Conservation (phyloP, 2,329 filamentous ascomycete genomes). For the Calonectria leucothoes region DNA sequence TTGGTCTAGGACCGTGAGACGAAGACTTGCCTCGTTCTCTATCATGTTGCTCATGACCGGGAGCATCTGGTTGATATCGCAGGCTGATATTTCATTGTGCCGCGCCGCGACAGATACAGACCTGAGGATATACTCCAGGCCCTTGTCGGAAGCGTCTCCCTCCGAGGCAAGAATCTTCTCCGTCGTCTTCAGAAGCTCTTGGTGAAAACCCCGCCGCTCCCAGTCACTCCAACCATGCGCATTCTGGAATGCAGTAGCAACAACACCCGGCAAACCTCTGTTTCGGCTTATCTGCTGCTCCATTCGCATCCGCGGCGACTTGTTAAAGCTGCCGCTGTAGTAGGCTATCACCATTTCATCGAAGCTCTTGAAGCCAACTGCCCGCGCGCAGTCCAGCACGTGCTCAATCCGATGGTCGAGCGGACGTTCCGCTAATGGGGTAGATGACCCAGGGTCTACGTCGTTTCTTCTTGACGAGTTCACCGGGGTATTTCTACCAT, state of each 20-base stretch:
- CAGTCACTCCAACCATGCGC: slow-evolving; percentile 14
- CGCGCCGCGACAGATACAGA: neutral
- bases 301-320: neutral
- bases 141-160: neutral
- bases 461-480: neutral
- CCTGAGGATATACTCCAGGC: neutral
- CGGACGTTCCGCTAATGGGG: neutral
- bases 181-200: slow-evolving; percentile 13
- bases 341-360: slow-evolving; percentile 10
- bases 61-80: neutral
- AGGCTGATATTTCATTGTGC: neutral
- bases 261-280: neutral
- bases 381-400: slow-evolving; percentile 4
- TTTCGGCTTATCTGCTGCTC: slow-evolving; percentile 6
- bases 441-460: neutral
- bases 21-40: slow-evolving; percentile 1
- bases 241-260: neutral
- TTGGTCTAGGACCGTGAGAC: neutral
- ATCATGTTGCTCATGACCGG: slow-evolving; percentile 3
- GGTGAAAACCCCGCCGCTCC: slow-evolving; percentile 8
- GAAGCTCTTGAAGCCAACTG: slow-evolving; percentile 10
- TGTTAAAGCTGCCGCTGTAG: slow-evolving; percentile 12
- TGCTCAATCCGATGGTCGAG: slow-evolving; percentile 9
- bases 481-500: neutral
- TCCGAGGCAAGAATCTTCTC: slow-evolving; percentile 6